Evolutionary conservation across 768 basidiomycete genomes (phyloP), one percentile per base, ranked within the genome.

Genomic region (Boletus rex-veris): DNA sequence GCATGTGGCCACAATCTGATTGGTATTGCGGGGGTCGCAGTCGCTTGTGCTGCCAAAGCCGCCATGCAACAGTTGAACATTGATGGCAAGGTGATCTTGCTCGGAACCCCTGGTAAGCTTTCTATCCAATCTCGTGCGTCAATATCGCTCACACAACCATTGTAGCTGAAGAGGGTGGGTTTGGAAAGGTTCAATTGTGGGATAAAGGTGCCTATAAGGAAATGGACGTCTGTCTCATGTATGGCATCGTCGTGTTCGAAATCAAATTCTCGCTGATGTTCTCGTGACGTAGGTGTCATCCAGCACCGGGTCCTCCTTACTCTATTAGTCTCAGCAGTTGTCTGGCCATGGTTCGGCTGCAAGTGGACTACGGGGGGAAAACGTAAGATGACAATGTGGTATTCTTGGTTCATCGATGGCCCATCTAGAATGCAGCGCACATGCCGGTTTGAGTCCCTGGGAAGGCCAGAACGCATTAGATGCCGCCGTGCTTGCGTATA

Each of bases 1-100:
- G 87, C 85, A 1, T 92, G 90, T 61, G 90, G 90, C 3, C 90
- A 92, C 64, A 92, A 92, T 60, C 73, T 92, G 45, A 92, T 92
- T 48, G 89, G 86, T 1, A 87, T 91, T 21, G 61, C 76, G 50
- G 89, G 89, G 4, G 84, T 91, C 12, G 88, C 84, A 2, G 79
- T 89, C 26, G 85, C 88, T 0, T 76, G 82, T 49, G 86, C 84
- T 0, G 77, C 86, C n/a, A 85, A 82, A 63, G 76, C 76, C 6
- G 86, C 80, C 1, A 71, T 92, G 55, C 71, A 84, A 51, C 73
- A 80, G 50, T 77, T 84, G 57, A 68, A 84, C 56, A 82, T 92
- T 37, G 63, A 82, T 1, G 90, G 87, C 14, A 86, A 80, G 55
- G 77, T 92, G 12, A 76, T 86, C 18, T 72, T 92, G 8, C 74